Conservation (phyloP, 116 monocot species). For the Dioscorea cayenensis region DNA sequence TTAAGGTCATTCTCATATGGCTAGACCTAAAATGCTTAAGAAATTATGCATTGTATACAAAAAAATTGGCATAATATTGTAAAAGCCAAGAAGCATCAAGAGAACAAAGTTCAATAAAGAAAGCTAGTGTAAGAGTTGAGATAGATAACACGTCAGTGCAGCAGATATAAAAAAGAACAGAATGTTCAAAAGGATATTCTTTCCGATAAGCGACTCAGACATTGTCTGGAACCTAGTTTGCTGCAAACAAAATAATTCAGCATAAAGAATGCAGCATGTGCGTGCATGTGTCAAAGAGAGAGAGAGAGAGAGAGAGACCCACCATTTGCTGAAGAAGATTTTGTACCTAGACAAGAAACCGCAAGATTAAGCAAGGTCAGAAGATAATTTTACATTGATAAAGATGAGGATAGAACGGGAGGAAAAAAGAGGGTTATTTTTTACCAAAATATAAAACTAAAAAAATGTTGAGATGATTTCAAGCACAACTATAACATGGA, state of each 20-base stretch:
- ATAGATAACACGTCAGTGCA: not conserved
- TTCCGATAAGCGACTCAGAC: constrained; percentile 66
- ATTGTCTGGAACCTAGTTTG: constrained; percentile 76
- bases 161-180: not conserved
- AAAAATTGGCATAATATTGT: no score
- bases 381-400: not conserved
- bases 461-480: no score
- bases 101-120: no score
- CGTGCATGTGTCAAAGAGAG: not conserved
- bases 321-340: constrained; percentile 70
- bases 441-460: no score
- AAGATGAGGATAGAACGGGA: no score
- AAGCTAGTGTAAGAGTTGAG: no score
- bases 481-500: no score
- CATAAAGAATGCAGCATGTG: not conserved
- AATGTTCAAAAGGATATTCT: constrained; percentile 67
- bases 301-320: constrained; percentile 8
- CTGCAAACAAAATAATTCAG: constrained; percentile 30
- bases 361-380: not conserved
- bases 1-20: no score
- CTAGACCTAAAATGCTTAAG: no score
- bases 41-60: no score
- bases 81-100: no score
- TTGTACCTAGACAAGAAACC: constrained; percentile 44
- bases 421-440: no score